These are phyloP conservation scores for Fusarium napiforme DNA, from an alignment of 2,329 filamentous ascomycete species.

Conservation along the genomic window DNA sequence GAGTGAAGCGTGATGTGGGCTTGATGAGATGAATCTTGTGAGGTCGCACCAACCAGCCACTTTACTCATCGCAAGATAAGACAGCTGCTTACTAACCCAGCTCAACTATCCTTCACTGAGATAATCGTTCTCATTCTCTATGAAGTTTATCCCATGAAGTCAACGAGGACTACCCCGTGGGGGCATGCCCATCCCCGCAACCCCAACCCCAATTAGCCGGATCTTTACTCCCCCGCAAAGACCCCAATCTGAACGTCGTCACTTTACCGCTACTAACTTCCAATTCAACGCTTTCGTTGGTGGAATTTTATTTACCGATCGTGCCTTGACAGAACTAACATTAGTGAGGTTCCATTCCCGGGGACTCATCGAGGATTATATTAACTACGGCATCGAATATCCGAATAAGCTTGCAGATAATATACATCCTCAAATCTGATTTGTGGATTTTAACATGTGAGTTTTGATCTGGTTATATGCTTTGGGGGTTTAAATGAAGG, in stretches of 20 bases:
- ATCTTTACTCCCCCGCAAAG: background rate
- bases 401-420: background rate
- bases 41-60: background rate
- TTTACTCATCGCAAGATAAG: background rate
- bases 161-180: background rate
- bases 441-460: constrained; percentile 3
- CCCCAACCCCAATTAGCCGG: constrained; percentile 17
- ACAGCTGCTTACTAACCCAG: background rate
- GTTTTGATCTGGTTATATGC: too few relatives aligned
- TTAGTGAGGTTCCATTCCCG: background rate
- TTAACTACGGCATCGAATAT: constrained; percentile 12
- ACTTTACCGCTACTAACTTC: background rate
- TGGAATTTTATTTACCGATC: constrained; percentile 10
- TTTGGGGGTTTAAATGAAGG: background rate
- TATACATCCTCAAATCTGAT: background rate
- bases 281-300: constrained; percentile 1
- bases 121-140: too few relatives aligned
- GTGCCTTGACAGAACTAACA: background rate
- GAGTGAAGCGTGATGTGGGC: background rate
- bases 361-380: background rate
- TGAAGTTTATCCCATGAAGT: too few relatives aligned
- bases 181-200: constrained; percentile 10
- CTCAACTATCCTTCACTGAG: too few relatives aligned
- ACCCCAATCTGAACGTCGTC: constrained; percentile 2
- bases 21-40: background rate